A percentile compares a stretch with the other conserved stretches of the same genome.
Evolutionary conservation across 2,329 filamentous ascomycete genomes (phyloP).

Genomic region (Fusarium sp.): DNA sequence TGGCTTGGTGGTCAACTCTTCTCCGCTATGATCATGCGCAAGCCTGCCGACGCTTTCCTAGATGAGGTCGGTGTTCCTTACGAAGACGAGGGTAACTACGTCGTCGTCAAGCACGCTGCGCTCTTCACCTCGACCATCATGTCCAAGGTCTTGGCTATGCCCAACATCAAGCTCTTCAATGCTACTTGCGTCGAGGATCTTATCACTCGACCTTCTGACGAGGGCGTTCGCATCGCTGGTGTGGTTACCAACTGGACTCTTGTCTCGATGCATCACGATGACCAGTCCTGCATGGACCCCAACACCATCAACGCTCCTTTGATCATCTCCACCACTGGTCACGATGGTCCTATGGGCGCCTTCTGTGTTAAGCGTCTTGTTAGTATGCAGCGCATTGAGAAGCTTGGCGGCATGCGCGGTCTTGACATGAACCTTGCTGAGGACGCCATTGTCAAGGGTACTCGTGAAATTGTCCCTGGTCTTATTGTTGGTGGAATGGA

Average conservation of each 20-base stretch:
- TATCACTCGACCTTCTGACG: conserved; percentile 77
- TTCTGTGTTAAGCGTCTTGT: conserved; percentile 93
- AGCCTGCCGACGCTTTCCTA: conserved; percentile 88
- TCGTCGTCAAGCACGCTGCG: conserved; percentile 93
- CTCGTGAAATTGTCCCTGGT: conserved; percentile 86
- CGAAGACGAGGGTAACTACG: conserved; percentile 88
- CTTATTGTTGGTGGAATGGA: conserved; percentile 97
- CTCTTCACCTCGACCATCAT: conserved; percentile 91
- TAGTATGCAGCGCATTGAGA: conserved; percentile 84
- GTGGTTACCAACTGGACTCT: conserved; percentile 98
- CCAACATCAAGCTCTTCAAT: conserved; percentile 97
- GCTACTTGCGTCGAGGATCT: conserved; percentile 92
- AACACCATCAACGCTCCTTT: conserved; percentile 96
- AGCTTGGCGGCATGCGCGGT: conserved; percentile 91
- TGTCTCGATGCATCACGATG: conserved; percentile 86
- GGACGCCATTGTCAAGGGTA: conserved; percentile 93
- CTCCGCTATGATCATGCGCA: conserved; percentile 94
- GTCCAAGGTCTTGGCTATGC: conserved; percentile 83
- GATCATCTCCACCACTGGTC: conserved; percentile 89
- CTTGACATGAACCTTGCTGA: conserved; percentile 93
- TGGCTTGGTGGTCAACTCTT: conserved; percentile 96
- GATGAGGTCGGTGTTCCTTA: conserved; percentile 83
- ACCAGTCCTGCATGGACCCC: conserved; percentile 96
- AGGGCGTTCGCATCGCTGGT: conserved; percentile 77
- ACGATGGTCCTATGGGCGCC: conserved; percentile 90